Evolutionary conservation across 192 early-diverging fungal genomes (phyloP).

Genomic region (Gamsiella multidivaricata): DNA sequence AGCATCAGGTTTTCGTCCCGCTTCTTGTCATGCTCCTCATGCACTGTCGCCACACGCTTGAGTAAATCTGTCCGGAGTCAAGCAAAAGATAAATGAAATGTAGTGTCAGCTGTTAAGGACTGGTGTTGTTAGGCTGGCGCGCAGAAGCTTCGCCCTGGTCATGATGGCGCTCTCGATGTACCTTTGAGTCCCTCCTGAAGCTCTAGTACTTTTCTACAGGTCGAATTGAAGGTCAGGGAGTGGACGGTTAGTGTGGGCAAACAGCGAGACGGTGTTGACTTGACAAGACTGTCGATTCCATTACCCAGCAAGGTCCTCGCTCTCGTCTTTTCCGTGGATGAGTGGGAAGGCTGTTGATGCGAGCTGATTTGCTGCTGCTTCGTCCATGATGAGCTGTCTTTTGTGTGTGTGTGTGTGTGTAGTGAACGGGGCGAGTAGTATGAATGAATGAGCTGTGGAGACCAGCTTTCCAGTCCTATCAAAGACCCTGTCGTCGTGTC

Average conservation of each 20-base stretch:
- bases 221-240: not conserved
- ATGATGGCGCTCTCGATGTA: not conserved
- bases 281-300: not conserved
- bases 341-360: slow-evolving; percentile 41
- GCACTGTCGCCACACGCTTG: slow-evolving; percentile 45
- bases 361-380: slow-evolving; percentile 33
- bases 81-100: not conserved
- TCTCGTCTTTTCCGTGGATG: slow-evolving; percentile 51
- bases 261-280: not conserved
- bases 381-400: slow-evolving; percentile 19
- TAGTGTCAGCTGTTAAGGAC: not conserved
- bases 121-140: not conserved
- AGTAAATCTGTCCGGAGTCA: slow-evolving; percentile 23
- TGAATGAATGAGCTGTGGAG: too few relatives aligned
- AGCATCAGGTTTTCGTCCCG: slow-evolving; percentile 49
- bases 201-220: slow-evolving; percentile 40
- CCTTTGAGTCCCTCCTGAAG: slow-evolving; percentile 48
- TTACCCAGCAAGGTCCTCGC: slow-evolving; percentile 43
- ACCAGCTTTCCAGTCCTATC: too few relatives aligned
- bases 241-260: not conserved
- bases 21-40: slow-evolving; percentile 52
- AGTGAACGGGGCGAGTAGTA: too few relatives aligned
- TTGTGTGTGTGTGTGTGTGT: not conserved
- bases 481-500: too few relatives aligned
- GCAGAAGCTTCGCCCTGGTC: not conserved